Conservation (phyloP, 1,284 basidiomycete genomes). For the Ganoderma meredithae region DNA sequence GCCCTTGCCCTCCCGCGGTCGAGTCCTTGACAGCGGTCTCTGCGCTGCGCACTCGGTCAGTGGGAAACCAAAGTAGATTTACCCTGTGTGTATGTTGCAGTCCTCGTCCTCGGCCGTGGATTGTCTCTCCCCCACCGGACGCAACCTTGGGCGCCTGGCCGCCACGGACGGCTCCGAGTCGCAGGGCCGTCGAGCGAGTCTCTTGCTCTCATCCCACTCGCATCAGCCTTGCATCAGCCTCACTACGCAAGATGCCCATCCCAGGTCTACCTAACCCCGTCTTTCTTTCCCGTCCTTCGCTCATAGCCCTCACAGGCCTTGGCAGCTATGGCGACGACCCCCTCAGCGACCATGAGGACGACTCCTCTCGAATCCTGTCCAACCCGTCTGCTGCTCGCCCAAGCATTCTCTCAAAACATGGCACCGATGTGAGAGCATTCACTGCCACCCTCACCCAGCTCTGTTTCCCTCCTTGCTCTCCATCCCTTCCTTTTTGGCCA, state of each 20-base stretch:
- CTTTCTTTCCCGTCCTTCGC: no score
- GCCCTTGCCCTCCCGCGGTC: neutral
- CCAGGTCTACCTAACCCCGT: conserved; percentile 9
- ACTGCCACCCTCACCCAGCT: conserved; percentile 44
- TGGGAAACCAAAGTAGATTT: neutral
- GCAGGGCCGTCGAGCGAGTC: neutral
- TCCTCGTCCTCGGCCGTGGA: no score
- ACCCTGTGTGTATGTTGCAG: neutral
- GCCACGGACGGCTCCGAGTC: neutral
- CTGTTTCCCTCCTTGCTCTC: conserved; percentile 76
- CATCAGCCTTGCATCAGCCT: neutral
- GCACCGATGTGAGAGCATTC: conserved; percentile 66
- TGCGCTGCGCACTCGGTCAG: neutral
- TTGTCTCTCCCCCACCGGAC: no score
- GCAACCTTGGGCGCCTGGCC: no score
- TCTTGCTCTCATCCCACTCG: neutral
- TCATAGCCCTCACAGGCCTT: conserved; percentile 51
- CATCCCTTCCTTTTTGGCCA: conserved; percentile 66
- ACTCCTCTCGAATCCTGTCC: conserved; percentile 10
- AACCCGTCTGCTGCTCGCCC: conserved; percentile 36
- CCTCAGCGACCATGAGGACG: conserved; percentile 62
- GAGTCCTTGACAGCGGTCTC: no score
- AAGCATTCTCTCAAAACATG: conserved; percentile 33
- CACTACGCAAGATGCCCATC: conserved; percentile 17
- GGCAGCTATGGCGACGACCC: conserved; percentile 72